Evolutionary conservation across 345 rosid genomes (phyloP).

Genomic region (Rhodamnia argentea): DNA sequence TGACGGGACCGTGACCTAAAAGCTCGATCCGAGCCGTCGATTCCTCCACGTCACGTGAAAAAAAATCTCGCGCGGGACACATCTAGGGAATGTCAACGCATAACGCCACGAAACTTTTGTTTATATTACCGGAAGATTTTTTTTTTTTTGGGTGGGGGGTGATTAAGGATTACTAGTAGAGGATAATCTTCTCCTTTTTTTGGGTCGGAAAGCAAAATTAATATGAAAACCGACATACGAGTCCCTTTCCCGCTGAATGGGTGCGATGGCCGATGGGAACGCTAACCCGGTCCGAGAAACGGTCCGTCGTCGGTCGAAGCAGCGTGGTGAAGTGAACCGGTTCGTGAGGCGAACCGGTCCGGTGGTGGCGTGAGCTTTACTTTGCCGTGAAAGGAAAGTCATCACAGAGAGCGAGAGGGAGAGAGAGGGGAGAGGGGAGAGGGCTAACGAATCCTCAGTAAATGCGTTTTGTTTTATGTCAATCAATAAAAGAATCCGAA

Average conservation of each 20-base stretch:
- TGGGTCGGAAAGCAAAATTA: not conserved
- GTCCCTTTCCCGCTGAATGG: not conserved
- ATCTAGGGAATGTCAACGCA: not conserved
- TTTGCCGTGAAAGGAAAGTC: conserved; percentile 14
- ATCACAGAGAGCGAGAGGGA: not conserved
- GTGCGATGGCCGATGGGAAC: not conserved
- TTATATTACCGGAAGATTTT: not conserved
- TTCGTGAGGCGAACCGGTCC: not conserved
- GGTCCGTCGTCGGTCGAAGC: not conserved
- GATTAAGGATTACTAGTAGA: not conserved
- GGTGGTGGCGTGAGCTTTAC: not conserved
- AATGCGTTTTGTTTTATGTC: conserved; percentile 20
- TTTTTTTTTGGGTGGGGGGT: not conserved
- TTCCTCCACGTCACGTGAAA: not conserved
- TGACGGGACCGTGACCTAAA: not conserved
- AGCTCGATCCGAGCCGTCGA: not conserved
- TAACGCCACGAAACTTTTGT: not conserved
- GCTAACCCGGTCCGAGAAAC: not conserved
- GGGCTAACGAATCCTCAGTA: not conserved
- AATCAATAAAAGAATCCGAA: conserved; percentile 1
- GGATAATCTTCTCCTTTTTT: not conserved
- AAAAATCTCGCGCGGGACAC: not conserved
- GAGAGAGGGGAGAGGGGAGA: not conserved
- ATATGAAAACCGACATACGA: not conserved
- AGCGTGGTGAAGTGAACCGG: not conserved